These are phyloP conservation scores for Thalassiosira ordinaria DNA, from an alignment of 352 stramenopile genomes.

Conservation along the genomic window DNA sequence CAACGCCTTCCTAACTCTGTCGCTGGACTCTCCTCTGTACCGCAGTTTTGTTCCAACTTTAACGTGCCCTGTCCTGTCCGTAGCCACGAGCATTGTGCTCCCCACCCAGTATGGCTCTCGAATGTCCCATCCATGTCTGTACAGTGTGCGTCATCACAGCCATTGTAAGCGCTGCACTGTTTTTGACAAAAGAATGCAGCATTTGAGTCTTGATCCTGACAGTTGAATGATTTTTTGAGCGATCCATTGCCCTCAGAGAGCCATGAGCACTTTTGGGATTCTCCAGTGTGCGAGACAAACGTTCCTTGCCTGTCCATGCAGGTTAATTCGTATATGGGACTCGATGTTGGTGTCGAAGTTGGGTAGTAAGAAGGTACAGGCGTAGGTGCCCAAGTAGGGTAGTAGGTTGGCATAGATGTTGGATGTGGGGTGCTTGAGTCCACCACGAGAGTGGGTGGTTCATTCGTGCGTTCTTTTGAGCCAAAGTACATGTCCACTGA, in stretches of 20 bases:
- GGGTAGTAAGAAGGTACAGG: conserved; percentile 21
- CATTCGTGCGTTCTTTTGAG: conserved; percentile 40
- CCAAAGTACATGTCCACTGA: conserved; percentile 37
- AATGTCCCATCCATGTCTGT: conserved; percentile 48
- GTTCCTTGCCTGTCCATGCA: conserved; percentile 46
- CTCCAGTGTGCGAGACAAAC: conserved; percentile 43
- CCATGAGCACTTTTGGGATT: conserved; percentile 52
- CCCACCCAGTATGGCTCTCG: conserved; percentile 45
- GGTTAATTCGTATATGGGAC: conserved; percentile 28
- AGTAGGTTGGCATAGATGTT: too few species aligned
- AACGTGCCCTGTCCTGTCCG: conserved; percentile 34
- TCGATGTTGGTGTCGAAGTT: conserved; percentile 17
- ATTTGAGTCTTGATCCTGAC: conserved; percentile 20
- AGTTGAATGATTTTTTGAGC: conserved; percentile 54
- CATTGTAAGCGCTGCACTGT: conserved; percentile 52
- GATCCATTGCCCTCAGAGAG: conserved; percentile 38
- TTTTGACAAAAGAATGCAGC: conserved; percentile 50
- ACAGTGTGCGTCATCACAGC: conserved; percentile 48
- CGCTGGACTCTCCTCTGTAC: conserved; percentile 32
- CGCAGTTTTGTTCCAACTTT: conserved; percentile 52
- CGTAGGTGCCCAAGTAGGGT: conserved; percentile 24
- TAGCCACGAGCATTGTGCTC: conserved; percentile 47
- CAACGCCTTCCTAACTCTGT: conserved; percentile 52
- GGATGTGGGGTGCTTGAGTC: conserved; percentile 49
- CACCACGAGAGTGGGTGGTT: conserved; percentile 39